phyloP scores from a whole-genome alignment of 495 filamentous ascomycete genomes.

The Cladorrhinum samala region DNA sequence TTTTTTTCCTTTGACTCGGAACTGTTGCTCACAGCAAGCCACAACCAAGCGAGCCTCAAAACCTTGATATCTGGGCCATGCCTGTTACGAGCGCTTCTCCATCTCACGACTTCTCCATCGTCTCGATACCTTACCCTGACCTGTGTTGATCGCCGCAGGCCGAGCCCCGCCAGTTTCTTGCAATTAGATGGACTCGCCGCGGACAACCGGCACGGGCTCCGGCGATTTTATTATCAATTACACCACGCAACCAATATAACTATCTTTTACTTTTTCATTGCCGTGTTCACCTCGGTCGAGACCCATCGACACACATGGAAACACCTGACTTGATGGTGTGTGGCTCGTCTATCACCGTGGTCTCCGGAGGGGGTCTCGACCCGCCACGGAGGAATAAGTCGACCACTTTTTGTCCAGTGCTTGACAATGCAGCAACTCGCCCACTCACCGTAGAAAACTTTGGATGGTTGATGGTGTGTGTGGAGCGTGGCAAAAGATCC shows the following conservation, averaged over 20 bases:
- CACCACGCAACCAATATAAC: neutral
- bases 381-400: neutral
- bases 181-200: no score
- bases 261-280: no score
- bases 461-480: constrained; percentile 1
- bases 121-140: no score
- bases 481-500: constrained; percentile 23
- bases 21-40: neutral
- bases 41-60: no score
- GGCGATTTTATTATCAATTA: no score
- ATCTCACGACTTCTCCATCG: no score
- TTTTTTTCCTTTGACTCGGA: neutral
- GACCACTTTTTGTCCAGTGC: neutral
- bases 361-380: no score
- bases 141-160: no score
- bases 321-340: neutral
- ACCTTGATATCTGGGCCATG: no score
- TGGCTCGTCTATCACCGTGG: neutral
- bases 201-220: neutral
- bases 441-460: neutral
- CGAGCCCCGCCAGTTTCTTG: no score
- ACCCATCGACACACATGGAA: neutral
- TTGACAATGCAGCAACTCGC: no score
- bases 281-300: neutral
- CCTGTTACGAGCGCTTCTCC: no score